phyloP scores from a whole-genome alignment of 805 yeast species.

The Saccharomycopsis capsularis region DNA sequence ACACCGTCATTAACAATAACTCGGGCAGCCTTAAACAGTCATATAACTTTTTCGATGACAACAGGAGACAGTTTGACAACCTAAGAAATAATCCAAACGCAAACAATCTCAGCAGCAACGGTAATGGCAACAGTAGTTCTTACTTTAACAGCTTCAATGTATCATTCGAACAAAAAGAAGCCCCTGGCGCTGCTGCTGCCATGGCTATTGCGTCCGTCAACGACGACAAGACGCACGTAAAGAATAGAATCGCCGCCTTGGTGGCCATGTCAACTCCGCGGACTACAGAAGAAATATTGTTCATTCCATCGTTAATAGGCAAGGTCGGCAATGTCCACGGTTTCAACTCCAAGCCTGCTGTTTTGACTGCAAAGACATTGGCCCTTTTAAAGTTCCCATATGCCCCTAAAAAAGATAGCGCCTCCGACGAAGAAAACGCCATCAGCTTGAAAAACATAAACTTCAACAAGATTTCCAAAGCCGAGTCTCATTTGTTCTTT shows the following conservation, averaged over 20 bases:
- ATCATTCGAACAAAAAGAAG: slow-evolving; percentile 58
- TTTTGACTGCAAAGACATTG: slow-evolving; percentile 60
- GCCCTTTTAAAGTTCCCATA: slow-evolving; percentile 56
- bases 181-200: slow-evolving; percentile 72
- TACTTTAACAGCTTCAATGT: slow-evolving; percentile 26
- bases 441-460: slow-evolving; percentile 32
- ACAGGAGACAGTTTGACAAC: slow-evolving; percentile 11
- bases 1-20: slow-evolving; percentile 11
- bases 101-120: slow-evolving; percentile 1
- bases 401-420: slow-evolving; percentile 27
- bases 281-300: slow-evolving; percentile 70
- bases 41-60: slow-evolving; percentile 17
- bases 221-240: slow-evolving; percentile 31
- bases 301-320: slow-evolving; percentile 65
- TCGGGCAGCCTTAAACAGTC: not conserved
- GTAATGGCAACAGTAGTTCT: slow-evolving; percentile 3
- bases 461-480: slow-evolving; percentile 32
- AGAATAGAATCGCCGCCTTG: slow-evolving; percentile 43
- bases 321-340: slow-evolving; percentile 66
- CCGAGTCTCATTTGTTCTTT: slow-evolving; percentile 43
- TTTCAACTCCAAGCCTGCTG: slow-evolving; percentile 62
- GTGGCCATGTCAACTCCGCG: slow-evolving; percentile 73
- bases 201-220: slow-evolving; percentile 34
- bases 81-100: slow-evolving; percentile 11
- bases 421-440: slow-evolving; percentile 26